Conservation (phyloP, 108 stramenopile genomes). For the Pseudonitzschia delicatissima region DNA sequence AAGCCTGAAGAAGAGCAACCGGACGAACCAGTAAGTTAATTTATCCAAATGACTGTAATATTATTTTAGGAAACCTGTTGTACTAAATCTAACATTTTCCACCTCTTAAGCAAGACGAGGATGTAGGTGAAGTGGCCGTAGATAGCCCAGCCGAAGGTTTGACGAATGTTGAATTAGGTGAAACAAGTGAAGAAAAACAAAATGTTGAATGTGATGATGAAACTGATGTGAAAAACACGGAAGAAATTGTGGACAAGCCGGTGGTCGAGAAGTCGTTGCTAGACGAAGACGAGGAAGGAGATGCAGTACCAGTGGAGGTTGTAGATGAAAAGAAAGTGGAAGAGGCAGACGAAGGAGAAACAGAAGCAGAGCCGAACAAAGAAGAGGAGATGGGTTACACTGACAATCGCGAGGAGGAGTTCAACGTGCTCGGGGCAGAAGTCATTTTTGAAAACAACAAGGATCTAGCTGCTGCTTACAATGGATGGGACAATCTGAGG, state of each 20-base stretch:
- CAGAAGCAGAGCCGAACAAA: background rate
- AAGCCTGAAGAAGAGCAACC: background rate
- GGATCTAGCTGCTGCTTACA: conserved; percentile 11
- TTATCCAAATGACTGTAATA: background rate
- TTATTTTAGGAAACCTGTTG: background rate
- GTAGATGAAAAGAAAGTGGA: conserved; percentile 2
- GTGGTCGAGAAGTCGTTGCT: background rate
- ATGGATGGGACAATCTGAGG: conserved; percentile 57
- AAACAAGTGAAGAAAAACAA: background rate
- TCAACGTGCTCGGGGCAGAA: conserved; percentile 23
- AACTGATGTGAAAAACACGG: background rate
- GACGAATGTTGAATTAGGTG: background rate
- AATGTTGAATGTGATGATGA: background rate
- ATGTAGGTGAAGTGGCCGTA: background rate
- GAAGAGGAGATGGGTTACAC: background rate
- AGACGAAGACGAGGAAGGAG: background rate
- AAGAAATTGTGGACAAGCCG: background rate
- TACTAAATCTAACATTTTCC: conserved; percentile 1
- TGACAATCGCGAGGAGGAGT: conserved; percentile 13
- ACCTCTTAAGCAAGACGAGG: conserved; percentile 5
- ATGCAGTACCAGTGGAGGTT: background rate
- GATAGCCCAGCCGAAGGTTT: background rate
- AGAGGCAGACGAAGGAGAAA: background rate
- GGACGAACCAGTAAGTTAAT: conserved; percentile 5
- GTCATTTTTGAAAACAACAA: conserved; percentile 24